phyloP scores from a whole-genome alignment of 441 rosid genomes.

The Gossypium davidsonii region DNA sequence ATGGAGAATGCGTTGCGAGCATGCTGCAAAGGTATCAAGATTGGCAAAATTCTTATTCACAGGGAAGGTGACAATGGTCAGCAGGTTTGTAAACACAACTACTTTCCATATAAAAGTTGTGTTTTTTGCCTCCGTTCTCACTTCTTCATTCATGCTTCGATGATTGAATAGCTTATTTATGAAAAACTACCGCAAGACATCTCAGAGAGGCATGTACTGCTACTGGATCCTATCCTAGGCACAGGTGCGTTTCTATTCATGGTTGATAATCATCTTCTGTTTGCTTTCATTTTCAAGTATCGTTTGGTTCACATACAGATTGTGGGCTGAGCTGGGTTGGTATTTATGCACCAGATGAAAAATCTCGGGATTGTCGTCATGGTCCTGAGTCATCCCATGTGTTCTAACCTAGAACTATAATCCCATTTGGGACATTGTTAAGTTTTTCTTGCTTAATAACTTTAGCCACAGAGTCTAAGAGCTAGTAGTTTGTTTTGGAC shows the following conservation, averaged over 20 bases:
- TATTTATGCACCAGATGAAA: neutral
- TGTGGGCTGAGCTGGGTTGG: neutral
- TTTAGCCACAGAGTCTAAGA: neutral
- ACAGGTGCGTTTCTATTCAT: conserved; percentile 52
- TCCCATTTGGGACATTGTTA: neutral
- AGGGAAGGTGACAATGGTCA: conserved; percentile 99
- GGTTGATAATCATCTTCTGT: neutral
- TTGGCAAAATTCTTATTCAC: conserved; percentile 89
- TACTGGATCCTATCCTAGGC: conserved; percentile 91
- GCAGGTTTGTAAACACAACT: conserved; percentile 46
- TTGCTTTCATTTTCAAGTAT: conserved; percentile 1
- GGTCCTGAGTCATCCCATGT: neutral
- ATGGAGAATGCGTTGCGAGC: conserved; percentile 98
- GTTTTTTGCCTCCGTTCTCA: conserved; percentile 14
- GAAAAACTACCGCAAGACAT: conserved; percentile 89
- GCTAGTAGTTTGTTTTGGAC: neutral
- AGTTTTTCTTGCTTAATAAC: neutral
- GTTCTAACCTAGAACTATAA: neutral
- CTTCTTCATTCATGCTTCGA: conserved; percentile 15
- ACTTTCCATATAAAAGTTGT: conserved; percentile 6
- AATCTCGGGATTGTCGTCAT: neutral
- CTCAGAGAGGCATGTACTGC: conserved; percentile 79
- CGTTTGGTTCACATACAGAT: neutral
- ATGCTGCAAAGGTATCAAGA: conserved; percentile 96
- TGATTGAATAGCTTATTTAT: conserved; percentile 68